Evolutionary conservation across 2,329 filamentous ascomycete genomes (phyloP), one percentile per base, ranked within the genome.

Genomic region (Ophiostoma ulmi): DNA sequence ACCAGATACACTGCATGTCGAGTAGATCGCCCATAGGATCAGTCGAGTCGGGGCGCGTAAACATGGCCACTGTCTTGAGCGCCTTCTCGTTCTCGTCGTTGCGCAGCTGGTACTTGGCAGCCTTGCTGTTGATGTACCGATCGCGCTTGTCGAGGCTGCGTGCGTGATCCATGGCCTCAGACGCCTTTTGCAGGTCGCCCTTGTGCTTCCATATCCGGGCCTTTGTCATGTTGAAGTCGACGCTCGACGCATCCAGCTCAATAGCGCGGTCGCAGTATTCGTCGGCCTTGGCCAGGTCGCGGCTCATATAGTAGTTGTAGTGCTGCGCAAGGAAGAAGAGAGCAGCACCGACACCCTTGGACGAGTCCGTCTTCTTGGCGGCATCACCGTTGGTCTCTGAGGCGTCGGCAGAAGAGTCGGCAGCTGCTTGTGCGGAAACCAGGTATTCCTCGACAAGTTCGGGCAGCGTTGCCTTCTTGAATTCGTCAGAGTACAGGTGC

Each of bases 1-100:
- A 99, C 96, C 95, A 99, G 75, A 98, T 88, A 78, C 94, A 97
- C 81, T 99, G 95, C 95, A 99, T 99, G 76, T 99, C 95, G 74
- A 96, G 86, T 48, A 99, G 87, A 79, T 99, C 95, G 67, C 91
- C 91, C 58, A 99, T 83, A 5, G 96, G 92, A 1, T 95, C 95
- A 6, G 93, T 93, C 14, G 90, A 86, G 77, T 99, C 95, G 69
- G 94, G 94, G 70, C 94, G 87, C 0, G 96, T 99, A 80, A 99
- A 99, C 74, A 97, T 87, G 73, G 93, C 92, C 85, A 98, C 93
- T 0, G 93, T 97, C 76, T 92, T 88, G 69, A 98, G 82, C 0
- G 92, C 94, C 75, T 89, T 89, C 69, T 96, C 92, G 77, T 92
- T 95, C 78, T 97, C 89, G 79, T 97, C 88, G 80, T 97, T 97